Base-by-base conservation (phyloP, 2,329 filamentous ascomycete species). In the Paraconiothyrium brasiliense region DNA sequence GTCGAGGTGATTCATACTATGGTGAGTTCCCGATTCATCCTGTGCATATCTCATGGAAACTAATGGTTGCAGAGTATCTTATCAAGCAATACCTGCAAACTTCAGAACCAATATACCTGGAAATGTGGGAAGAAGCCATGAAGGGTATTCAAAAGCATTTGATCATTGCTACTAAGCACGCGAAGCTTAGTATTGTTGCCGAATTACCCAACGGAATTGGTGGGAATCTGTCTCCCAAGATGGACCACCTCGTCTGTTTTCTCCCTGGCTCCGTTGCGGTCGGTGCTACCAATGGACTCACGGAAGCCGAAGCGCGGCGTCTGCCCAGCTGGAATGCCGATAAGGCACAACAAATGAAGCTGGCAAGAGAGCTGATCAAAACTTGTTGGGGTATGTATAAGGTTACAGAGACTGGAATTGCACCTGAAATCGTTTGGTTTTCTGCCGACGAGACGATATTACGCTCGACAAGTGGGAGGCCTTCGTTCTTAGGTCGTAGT, bases 331-430 rank as follows among this genome's bases (percentile, higher is more conserved):
- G 95, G 95, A 88, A 86, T 34, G 84, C 87, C 66, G 86, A 90
- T 75, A 89, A 96, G 70, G 93, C 97, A 61, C 90, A 91, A 63
- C 92, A 98, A 76, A 94, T 99, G 82, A 81, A 87, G 63, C 87
- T 99, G 30, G 93, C 95, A 1, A 88, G 88, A 66, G 94, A 99
- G 81, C 84, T 99, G 59, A 97, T 92, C 84, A 94, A 97, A 62
- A 98, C 94, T 1, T 99, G 95, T 84, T 97, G 94, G 92, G 94
- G 92, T 73, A 98, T 96, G 89, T 98, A 99, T 83, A 91, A 93
- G 75, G 90, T 85, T 70, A 97, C 94, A 73, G 87, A 89, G 11
- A 97, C 94, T 0, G 94, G 94, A 0, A 87, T 99, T 16, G 93
- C 95, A 0, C 89, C 92, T 0, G 95, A 99, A 80, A 98, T 98